A percentile compares a stretch with the other conserved stretches of the same genome.
Conservation (phyloP, 805 yeast genomes). For the Candida pseudofarinosa region DNA sequence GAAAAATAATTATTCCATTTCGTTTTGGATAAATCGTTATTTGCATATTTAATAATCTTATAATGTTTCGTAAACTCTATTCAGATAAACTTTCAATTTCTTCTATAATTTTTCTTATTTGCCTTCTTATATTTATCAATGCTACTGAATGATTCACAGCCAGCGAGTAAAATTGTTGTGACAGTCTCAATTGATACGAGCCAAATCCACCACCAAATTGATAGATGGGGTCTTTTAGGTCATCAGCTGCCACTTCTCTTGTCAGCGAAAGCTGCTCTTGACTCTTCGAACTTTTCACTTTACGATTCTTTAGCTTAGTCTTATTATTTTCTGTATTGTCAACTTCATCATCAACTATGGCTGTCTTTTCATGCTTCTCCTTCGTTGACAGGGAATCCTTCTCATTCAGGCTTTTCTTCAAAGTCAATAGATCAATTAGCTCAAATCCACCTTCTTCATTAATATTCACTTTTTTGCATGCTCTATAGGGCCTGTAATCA, state of each 20-base stretch:
- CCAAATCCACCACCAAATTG: conserved; percentile 47
- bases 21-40: not conserved
- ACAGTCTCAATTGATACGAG: conserved; percentile 34
- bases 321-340: not conserved
- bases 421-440: conserved; percentile 8
- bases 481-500: conserved; percentile 32
- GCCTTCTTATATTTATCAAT: conserved; percentile 16
- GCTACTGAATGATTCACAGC: conserved; percentile 25
- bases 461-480: conserved; percentile 18
- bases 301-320: conserved; percentile 2
- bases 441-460: conserved; percentile 6
- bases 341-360: not conserved
- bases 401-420: not conserved
- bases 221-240: conserved; percentile 30
- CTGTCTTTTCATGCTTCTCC: conserved; percentile 2
- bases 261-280: not conserved
- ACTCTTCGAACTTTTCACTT: conserved; percentile 7
- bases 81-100: conserved; percentile 12
- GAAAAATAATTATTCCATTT: conserved; percentile 13
- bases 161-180: conserved; percentile 34
- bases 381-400: not conserved
- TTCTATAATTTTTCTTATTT: conserved; percentile 15
- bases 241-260: not conserved
- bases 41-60: not conserved
- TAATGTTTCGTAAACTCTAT: not conserved